These are phyloP conservation scores for Posidonia oceanica DNA, from an alignment of 116 monocot genomes.

Conservation along the genomic window DNA sequence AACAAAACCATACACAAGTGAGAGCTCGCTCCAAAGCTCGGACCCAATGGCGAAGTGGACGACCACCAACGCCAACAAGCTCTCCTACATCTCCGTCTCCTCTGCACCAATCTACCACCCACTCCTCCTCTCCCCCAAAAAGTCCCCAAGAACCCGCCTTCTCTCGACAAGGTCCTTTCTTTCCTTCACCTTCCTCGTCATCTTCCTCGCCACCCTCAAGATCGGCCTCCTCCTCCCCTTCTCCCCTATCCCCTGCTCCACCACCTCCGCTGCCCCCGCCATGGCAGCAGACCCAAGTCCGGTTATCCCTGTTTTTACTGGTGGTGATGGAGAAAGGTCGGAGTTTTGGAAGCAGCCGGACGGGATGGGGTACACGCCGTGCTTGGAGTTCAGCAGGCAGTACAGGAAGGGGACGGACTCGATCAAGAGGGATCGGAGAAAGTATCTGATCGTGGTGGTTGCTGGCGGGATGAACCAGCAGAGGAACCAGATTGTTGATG, in stretches of 20 bases:
- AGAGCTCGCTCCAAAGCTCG: too few species aligned
- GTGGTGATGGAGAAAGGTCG: not conserved
- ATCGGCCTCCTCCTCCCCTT: constrained; percentile 24
- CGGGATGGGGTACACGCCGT: constrained; percentile 56
- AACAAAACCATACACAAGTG: too few species aligned
- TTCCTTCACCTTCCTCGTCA: constrained; percentile 12
- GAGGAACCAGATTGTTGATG: constrained; percentile 82
- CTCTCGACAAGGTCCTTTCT: not conserved
- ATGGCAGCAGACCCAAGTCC: not conserved
- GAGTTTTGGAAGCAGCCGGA: constrained; percentile 71
- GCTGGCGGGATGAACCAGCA: constrained; percentile 91
- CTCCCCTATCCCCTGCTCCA: constrained; percentile 17
- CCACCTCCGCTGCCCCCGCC: not conserved
- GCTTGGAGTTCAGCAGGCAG: constrained; percentile 38
- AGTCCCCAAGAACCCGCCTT: not conserved
- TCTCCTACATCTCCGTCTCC: constrained; percentile 66
- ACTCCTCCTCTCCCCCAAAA: constrained; percentile 39
- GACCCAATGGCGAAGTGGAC: not conserved
- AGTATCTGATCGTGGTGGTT: constrained; percentile 75
- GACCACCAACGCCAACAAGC: constrained; percentile 11
- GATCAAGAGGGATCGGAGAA: constrained; percentile 24
- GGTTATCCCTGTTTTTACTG: not conserved
- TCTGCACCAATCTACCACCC: constrained; percentile 42
- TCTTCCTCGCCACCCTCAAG: constrained; percentile 25
- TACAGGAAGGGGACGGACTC: constrained; percentile 23